These are phyloP conservation scores for Fusarium napiforme DNA, from an alignment of 2,329 filamentous ascomycete species.

Conservation along the genomic window DNA sequence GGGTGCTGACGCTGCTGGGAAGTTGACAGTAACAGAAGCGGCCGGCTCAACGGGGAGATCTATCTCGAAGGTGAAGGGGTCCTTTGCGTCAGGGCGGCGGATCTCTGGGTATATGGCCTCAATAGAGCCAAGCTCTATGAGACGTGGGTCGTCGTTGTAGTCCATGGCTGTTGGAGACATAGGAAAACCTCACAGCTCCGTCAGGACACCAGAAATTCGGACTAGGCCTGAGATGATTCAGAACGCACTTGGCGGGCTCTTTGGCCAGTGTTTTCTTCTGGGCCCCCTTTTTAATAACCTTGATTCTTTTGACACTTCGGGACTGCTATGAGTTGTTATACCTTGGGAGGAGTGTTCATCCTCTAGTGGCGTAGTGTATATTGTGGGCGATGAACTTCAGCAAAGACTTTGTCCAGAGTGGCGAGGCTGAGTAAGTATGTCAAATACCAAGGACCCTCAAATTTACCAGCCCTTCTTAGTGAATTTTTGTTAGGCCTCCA, in stretches of 20 bases:
- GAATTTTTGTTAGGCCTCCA: slow-evolving; percentile 25
- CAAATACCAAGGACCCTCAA: slow-evolving; percentile 1
- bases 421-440: slow-evolving; percentile 20
- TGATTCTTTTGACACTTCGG: neutral
- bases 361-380: slow-evolving; percentile 18
- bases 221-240: neutral
- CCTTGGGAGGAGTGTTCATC: slow-evolving; percentile 35
- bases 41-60: slow-evolving; percentile 67
- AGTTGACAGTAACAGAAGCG: slow-evolving; percentile 66
- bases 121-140: slow-evolving; percentile 69
- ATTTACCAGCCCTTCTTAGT: slow-evolving; percentile 4
- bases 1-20: slow-evolving; percentile 58
- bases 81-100: slow-evolving; percentile 53
- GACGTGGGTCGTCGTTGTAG: slow-evolving; percentile 62
- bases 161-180: slow-evolving; percentile 45
- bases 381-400: slow-evolving; percentile 10
- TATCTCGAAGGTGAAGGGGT: slow-evolving; percentile 63
- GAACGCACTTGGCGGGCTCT: neutral
- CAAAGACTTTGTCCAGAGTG: slow-evolving; percentile 13
- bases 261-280: neutral
- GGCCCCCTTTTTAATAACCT: neutral
- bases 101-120: slow-evolving; percentile 76
- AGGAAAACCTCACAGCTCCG: neutral
- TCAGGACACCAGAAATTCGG: neutral
- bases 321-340: slow-evolving; percentile 10